phyloP scores from a whole-genome alignment of 176 grass and related monocot species.

The Alloteropsis semialata region DNA sequence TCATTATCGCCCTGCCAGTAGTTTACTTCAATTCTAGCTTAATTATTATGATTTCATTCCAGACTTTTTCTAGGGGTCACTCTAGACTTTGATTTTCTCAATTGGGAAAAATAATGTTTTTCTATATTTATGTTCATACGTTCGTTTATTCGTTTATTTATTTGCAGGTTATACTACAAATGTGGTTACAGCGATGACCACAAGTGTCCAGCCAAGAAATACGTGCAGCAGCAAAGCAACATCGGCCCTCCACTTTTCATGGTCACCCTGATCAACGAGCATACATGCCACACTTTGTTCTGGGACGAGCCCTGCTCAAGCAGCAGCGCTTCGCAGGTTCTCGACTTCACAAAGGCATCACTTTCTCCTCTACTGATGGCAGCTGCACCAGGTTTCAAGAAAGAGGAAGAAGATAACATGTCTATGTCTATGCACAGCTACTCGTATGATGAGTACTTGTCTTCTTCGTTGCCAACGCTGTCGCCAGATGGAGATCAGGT shows the following conservation, averaged over 20 bases:
- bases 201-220: constrained; percentile 50
- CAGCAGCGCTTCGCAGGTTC: neutral
- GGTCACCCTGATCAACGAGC: constrained; percentile 36
- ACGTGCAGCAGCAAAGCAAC: constrained; percentile 37
- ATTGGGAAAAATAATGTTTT: neutral
- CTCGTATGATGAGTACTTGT: neutral
- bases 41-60: neutral
- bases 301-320: constrained; percentile 9
- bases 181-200: constrained; percentile 36
- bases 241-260: constrained; percentile 2
- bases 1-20: neutral
- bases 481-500: neutral
- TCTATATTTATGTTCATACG: neutral
- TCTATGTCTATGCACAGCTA: neutral
- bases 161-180: constrained; percentile 54
- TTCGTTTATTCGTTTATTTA: neutral
- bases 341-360: constrained; percentile 33
- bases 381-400: neutral
- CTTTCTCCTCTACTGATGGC: neutral
- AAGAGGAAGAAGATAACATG: constrained; percentile 10
- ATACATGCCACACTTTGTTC: constrained; percentile 38
- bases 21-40: neutral
- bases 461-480: neutral
- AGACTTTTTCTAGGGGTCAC: neutral
- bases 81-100: neutral